These are phyloP conservation scores for Phascolomyces articulosus DNA, from an alignment of 371 early-diverging fungal species.

Conservation along the genomic window DNA sequence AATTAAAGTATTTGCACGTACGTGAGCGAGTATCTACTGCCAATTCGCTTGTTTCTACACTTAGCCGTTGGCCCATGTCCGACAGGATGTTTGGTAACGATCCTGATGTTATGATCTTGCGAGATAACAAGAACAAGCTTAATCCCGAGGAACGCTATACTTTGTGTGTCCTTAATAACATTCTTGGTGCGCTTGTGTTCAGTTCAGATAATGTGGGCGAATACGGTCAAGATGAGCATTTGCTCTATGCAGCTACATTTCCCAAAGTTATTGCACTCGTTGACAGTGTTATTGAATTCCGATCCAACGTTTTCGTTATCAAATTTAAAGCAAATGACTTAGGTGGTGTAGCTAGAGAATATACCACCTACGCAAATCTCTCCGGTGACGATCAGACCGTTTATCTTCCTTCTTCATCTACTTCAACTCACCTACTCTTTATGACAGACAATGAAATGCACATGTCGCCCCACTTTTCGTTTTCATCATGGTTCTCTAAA, in stretches of 20 bases:
- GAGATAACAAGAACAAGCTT: conserved; percentile 53
- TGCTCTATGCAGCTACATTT: conserved; percentile 43
- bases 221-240: conserved; percentile 49
- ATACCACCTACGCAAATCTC: conserved; percentile 51
- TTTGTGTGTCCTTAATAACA: conserved; percentile 58
- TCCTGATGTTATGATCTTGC: conserved; percentile 63
- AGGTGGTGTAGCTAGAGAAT: conserved; percentile 21
- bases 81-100: conserved; percentile 68
- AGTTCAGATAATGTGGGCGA: conserved; percentile 52
- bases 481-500: conserved; percentile 15
- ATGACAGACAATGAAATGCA: conserved; percentile 43
- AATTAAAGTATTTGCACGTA: conserved; percentile 55
- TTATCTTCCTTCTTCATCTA: conserved; percentile 32
- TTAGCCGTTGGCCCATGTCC: conserved; percentile 56
- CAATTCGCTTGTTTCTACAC: conserved; percentile 58
- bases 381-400: conserved; percentile 44
- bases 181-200: conserved; percentile 64
- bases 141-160: conserved; percentile 51
- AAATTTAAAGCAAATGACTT: conserved; percentile 16
- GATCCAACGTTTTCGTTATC: conserved; percentile 47
- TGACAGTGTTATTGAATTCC: conserved; percentile 42
- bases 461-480: conserved; percentile 19
- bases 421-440: conserved; percentile 31
- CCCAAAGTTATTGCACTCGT: conserved; percentile 49
- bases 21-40: conserved; percentile 63